These are phyloP conservation scores for Oryza meyeriana DNA, from an alignment of 176 grass and related monocot genomes.

Conservation along the genomic window DNA sequence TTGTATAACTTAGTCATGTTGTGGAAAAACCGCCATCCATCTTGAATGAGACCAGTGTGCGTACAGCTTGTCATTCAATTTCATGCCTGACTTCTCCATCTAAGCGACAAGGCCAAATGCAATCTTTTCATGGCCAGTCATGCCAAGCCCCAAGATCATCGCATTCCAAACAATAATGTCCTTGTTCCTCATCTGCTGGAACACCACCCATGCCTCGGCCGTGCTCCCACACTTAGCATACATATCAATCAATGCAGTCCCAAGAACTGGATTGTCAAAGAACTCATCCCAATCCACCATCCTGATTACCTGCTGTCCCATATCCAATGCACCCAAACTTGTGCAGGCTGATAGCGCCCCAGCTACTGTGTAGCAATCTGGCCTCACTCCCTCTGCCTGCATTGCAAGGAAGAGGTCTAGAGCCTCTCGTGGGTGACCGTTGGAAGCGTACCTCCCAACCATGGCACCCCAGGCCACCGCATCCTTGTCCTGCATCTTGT, in stretches of 20 bases:
- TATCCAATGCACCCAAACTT: slow-evolving; percentile 49
- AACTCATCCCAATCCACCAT: slow-evolving; percentile 46
- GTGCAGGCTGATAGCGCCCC: slow-evolving; percentile 60
- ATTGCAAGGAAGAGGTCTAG: slow-evolving; percentile 56
- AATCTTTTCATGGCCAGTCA: slow-evolving; percentile 51
- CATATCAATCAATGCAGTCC: slow-evolving; percentile 69
- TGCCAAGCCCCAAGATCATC: slow-evolving; percentile 58
- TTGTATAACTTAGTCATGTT: slow-evolving; percentile 40
- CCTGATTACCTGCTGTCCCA: slow-evolving; percentile 26
- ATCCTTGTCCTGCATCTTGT: slow-evolving; percentile 48
- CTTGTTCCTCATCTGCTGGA: slow-evolving; percentile 49
- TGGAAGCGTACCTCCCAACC: slow-evolving; percentile 68
- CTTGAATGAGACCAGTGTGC: slow-evolving; percentile 61
- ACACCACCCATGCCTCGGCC: slow-evolving; percentile 44
- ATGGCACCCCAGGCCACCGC: slow-evolving; percentile 55
- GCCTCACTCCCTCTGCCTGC: slow-evolving; percentile 32
- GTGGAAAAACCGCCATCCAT: slow-evolving; percentile 46
- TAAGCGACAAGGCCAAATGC: slow-evolving; percentile 48
- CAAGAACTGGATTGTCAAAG: slow-evolving; percentile 52
- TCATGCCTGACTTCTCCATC: slow-evolving; percentile 47
- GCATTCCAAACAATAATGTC: slow-evolving; percentile 69
- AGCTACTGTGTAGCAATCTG: slow-evolving; percentile 51
- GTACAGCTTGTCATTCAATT: slow-evolving; percentile 54
- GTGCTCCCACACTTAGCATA: slow-evolving; percentile 64
- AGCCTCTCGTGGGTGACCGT: slow-evolving; percentile 48